These are phyloP conservation scores for Xylaria sp. DNA, from an alignment of 2,329 filamentous ascomycete species.

Conservation along the genomic window DNA sequence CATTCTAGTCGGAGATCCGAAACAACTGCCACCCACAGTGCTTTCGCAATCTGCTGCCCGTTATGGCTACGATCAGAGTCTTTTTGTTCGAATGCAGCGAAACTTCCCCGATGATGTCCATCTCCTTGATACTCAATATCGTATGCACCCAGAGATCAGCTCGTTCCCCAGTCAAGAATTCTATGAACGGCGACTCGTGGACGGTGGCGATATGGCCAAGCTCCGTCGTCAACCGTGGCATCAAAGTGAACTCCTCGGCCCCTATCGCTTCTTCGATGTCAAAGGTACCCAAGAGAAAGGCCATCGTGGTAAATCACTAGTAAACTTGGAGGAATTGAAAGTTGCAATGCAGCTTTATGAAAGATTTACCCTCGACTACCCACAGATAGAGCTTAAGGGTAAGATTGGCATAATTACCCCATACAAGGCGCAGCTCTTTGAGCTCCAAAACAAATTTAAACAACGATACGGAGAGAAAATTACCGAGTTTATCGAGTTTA, in stretches of 20 bases:
- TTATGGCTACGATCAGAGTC: slow-evolving; percentile 95
- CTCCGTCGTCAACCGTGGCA: slow-evolving; percentile 89
- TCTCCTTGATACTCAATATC: slow-evolving; percentile 96
- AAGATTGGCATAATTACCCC: slow-evolving; percentile 98
- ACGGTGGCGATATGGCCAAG: slow-evolving; percentile 83
- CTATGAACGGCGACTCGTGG: slow-evolving; percentile 87
- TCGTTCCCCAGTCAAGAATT: slow-evolving; percentile 89
- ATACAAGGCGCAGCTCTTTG: slow-evolving; percentile 90
- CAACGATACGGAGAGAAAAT: slow-evolving; percentile 78
- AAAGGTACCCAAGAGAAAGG: slow-evolving; percentile 85
- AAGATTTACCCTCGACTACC: slow-evolving; percentile 78
- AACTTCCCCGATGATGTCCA: slow-evolving; percentile 90
- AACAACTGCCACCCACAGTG: slow-evolving; percentile 95
- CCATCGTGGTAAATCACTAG: slow-evolving; percentile 83
- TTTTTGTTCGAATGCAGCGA: slow-evolving; percentile 98
- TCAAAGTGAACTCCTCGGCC: slow-evolving; percentile 79
- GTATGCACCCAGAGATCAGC: slow-evolving; percentile 98
- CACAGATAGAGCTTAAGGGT: slow-evolving; percentile 73
- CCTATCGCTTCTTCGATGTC: slow-evolving; percentile 98
- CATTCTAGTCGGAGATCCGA: slow-evolving; percentile 96
- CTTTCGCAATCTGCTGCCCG: slow-evolving; percentile 91
- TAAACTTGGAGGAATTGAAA: slow-evolving; percentile 83
- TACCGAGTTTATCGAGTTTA: slow-evolving; percentile 88
- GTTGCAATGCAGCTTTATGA: slow-evolving; percentile 88
- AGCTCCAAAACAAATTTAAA: slow-evolving; percentile 80